These are phyloP conservation scores for Cryphonectria naterciae DNA, from an alignment of 2,329 filamentous ascomycete genomes.

Conservation along the genomic window DNA sequence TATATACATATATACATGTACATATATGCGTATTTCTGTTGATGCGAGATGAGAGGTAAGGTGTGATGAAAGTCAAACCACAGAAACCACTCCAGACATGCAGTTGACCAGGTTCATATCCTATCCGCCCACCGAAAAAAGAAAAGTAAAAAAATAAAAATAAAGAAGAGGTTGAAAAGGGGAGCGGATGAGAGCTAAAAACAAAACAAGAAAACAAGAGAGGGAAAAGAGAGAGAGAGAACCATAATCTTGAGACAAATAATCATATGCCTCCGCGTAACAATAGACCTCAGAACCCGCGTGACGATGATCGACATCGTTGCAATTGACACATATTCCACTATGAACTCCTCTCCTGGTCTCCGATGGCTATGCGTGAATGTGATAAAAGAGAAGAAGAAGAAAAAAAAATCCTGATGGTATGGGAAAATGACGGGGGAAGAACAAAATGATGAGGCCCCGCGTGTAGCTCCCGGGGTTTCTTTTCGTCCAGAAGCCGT, in stretches of 20 bases:
- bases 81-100: constrained; percentile 1
- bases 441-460: background rate
- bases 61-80: background rate
- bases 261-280: constrained; percentile 15
- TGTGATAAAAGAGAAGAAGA: background rate
- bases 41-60: background rate
- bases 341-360: constrained; percentile 14
- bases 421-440: background rate
- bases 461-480: too few species aligned
- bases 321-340: background rate
- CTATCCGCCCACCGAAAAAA: background rate
- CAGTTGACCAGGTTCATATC: background rate
- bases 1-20: too few species aligned
- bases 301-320: constrained; percentile 9
- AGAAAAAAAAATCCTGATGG: background rate
- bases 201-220: background rate
- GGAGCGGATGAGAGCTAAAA: background rate
- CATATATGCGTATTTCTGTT: background rate
- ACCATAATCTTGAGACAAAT: constrained; percentile 14
- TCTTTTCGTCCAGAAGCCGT: background rate
- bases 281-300: constrained; percentile 5
- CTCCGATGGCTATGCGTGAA: constrained; percentile 25
- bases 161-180: too few species aligned
- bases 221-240: too few species aligned
- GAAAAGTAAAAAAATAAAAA: too few species aligned